phyloP scores from a whole-genome alignment of 805 yeast genomes.

The Cephaloascus fragrans region DNA sequence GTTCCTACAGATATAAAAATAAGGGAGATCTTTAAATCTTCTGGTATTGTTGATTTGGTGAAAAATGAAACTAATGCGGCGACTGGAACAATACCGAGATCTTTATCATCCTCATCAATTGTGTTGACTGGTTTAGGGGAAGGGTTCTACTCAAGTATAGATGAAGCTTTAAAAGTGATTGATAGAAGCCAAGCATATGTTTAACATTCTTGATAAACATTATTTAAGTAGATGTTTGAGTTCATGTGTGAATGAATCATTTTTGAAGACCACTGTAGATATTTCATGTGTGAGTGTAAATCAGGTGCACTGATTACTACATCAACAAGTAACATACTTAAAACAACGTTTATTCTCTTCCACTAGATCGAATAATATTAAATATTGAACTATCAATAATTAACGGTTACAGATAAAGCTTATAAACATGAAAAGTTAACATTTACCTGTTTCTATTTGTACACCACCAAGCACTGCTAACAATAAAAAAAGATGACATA shows the following conservation, averaged over 20 bases:
- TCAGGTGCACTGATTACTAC: no score
- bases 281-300: no score
- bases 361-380: not conserved
- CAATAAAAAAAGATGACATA: no score
- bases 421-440: no score
- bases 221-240: no score
- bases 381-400: no score
- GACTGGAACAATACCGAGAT: not conserved
- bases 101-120: not conserved
- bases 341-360: no score
- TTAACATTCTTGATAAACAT: no score
- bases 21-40: slow-evolving; percentile 35
- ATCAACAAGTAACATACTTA: no score
- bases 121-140: slow-evolving; percentile 8
- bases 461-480: not conserved
- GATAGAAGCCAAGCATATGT: slow-evolving; percentile 1
- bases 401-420: not conserved
- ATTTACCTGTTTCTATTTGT: not conserved
- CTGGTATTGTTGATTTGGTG: slow-evolving; percentile 40
- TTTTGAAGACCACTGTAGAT: no score
- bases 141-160: slow-evolving; percentile 21
- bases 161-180: slow-evolving; percentile 17
- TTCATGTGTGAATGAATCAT: no score
- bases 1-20: slow-evolving; percentile 39
- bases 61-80: slow-evolving; percentile 5